These are phyloP conservation scores for Elsinoe perseae DNA, from an alignment of 2,329 filamentous ascomycete genomes.

Conservation along the genomic window DNA sequence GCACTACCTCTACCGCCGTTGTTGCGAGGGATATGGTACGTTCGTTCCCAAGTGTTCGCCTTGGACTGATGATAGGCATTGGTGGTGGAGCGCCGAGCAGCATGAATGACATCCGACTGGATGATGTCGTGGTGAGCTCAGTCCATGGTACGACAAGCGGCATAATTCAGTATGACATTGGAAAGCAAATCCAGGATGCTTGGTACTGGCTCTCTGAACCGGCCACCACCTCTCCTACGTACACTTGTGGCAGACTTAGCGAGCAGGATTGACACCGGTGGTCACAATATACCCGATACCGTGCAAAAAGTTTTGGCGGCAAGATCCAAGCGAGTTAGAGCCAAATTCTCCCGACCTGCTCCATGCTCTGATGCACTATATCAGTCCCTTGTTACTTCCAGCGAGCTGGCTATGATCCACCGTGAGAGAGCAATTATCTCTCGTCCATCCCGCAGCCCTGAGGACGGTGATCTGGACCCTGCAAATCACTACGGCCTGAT, in stretches of 20 bases:
- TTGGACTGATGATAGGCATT: conserved; percentile 24
- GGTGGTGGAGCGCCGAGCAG: conserved; percentile 21
- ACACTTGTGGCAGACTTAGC: not conserved
- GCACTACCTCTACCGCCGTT: conserved; percentile 17
- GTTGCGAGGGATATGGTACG: conserved; percentile 18
- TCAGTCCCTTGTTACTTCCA: not conserved
- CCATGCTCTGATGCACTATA: not conserved
- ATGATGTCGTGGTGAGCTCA: conserved; percentile 25
- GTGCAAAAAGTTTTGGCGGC: not conserved
- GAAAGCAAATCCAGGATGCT: conserved; percentile 18
- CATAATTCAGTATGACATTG: conserved; percentile 24
- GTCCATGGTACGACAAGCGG: conserved; percentile 18
- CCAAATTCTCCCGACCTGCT: not conserved
- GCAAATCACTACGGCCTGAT: conserved; percentile 33
- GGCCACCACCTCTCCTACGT: not conserved
- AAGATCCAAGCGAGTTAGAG: not conserved
- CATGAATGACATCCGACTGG: conserved; percentile 24
- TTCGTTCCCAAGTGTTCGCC: conserved; percentile 18
- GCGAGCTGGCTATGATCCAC: not conserved
- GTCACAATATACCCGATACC: not conserved
- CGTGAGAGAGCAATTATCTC: not conserved
- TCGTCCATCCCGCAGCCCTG: not conserved
- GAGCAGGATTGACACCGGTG: not conserved
- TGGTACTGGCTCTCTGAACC: not conserved
- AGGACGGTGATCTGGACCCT: conserved; percentile 19